Evolutionary conservation across 2,329 filamentous ascomycete species (phyloP).

Genomic region (Ophiostoma sp.): DNA sequence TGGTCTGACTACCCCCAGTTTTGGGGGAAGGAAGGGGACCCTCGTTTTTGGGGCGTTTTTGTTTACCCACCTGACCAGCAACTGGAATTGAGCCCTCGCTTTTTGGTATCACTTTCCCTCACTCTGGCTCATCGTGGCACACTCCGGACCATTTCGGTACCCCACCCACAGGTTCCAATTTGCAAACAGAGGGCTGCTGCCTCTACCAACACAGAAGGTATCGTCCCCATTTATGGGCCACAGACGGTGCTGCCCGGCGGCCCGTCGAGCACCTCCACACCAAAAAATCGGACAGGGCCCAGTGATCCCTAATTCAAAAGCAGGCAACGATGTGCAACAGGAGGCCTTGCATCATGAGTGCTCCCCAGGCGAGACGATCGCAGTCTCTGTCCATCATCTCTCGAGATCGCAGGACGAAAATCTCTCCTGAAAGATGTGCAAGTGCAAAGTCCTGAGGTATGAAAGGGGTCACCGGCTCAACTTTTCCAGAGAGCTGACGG

Average conservation of each 20-base stretch:
- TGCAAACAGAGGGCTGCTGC: not conserved
- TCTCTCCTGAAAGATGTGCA: not conserved
- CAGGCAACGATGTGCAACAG: not conserved
- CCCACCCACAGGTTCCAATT: not conserved
- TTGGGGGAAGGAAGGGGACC: constrained; percentile 7
- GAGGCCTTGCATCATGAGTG: not conserved
- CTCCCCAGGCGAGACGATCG: not conserved
- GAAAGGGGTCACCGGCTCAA: not conserved
- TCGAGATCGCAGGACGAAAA: not conserved
- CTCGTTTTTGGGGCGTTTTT: not conserved
- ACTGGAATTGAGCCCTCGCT: constrained; percentile 14
- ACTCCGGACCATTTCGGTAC: not conserved
- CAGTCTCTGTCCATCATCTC: not conserved
- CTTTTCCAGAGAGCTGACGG: not conserved
- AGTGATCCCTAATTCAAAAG: not conserved
- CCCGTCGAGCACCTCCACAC: constrained; percentile 11
- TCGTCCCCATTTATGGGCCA: not conserved
- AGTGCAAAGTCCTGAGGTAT: not conserved
- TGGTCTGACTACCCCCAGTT: not conserved
- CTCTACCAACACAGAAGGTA: not conserved
- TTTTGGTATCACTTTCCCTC: not conserved
- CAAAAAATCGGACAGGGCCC: not conserved
- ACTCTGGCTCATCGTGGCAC: not conserved
- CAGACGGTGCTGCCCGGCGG: constrained; percentile 16
- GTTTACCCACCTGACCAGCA: constrained; percentile 15